Evolutionary conservation across 73 alveolate species (phyloP), one percentile per base, ranked within the genome.

Genomic region (Tetrahymena thermophila): DNA sequence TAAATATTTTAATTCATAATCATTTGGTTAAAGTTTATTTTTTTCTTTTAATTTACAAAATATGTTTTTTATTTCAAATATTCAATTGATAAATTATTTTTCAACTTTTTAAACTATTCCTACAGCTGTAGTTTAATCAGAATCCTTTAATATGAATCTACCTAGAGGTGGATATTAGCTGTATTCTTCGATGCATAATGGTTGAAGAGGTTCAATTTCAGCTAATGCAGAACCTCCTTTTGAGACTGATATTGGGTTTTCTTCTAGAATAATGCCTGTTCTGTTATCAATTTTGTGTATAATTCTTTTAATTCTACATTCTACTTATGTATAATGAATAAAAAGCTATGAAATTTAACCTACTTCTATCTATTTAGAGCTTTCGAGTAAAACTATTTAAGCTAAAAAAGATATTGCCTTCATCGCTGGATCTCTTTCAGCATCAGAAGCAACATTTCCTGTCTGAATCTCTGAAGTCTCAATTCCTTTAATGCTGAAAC

Each of bases 391-490:
- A 50, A 34, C 23, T n/a, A 71, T 3, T 71, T 19, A 71, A 71
- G 37, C 89, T 11, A n/a, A 7, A 40, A 71, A 71, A n/a, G 37
- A 28, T 71, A 71, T 25, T 71, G 83, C 31, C 28, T 50, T 50
- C 83, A 15, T 71, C 0, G 42, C 89, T 95, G 99, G 99, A 96
- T 96, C 98, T 85, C 96, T 96, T 95, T 95, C 85, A 35, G 96
- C 35, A 93, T 97, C 98, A 21, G 97, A 96, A 84, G 95, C 94
- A 85, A 97, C 97, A 94, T 94, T 93, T 28, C 99, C 99, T 96
- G 97, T 95, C 94, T 96, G 94, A 25, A 97, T 84, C 84, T 97
- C 98, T 56, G 96, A 94, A 7, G 94, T 95, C 37, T 28, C 35
- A 2, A 96, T 95, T 43, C 94, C 95, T 95, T 97, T 97, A 35